Conservation (phyloP, 768 basidiomycete species). For the Holtermannia corniformis region DNA sequence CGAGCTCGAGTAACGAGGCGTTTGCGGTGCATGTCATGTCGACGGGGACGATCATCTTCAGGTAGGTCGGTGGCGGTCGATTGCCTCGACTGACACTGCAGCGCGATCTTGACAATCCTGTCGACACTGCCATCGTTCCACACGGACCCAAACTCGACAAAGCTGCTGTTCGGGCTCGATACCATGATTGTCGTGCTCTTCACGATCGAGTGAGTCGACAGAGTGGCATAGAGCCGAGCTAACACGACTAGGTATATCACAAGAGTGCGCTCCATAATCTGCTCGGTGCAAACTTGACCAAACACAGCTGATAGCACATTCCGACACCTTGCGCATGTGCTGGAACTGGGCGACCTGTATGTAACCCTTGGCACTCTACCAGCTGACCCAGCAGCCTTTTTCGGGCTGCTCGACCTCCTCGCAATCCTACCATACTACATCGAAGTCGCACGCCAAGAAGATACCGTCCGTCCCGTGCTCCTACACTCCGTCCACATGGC, state of each 20-base stretch:
- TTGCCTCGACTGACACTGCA: constrained; percentile 3
- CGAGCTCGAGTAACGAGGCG: constrained; percentile 63
- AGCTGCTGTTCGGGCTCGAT: constrained; percentile 79
- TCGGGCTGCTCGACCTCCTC: constrained; percentile 73
- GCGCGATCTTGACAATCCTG: constrained; percentile 38
- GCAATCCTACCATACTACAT: constrained; percentile 84
- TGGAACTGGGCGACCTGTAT: constrained; percentile 48
- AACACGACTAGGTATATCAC: constrained; percentile 47
- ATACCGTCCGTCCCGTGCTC: constrained; percentile 54
- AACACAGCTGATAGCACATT: constrained; percentile 46
- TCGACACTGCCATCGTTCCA: constrained; percentile 42
- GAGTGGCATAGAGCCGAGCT: not conserved
- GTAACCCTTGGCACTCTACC: constrained; percentile 22
- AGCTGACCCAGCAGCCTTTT: constrained; percentile 49
- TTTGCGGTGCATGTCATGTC: constrained; percentile 64
- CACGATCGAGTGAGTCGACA: constrained; percentile 58
- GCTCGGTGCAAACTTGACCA: not conserved
- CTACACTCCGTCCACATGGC: not conserved
- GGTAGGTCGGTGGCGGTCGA: constrained; percentile 22
- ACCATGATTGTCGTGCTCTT: constrained; percentile 74
- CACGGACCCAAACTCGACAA: constrained; percentile 48
- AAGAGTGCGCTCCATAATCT: constrained; percentile 43
- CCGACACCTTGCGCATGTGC: constrained; percentile 59
- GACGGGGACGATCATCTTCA: constrained; percentile 60
- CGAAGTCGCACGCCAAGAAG: constrained; percentile 70